A percentile compares a stretch with the other conserved stretches of the same genome.
phyloP scores from a whole-genome alignment of 305 asterid genomes.

The Nicotiana rustica region DNA sequence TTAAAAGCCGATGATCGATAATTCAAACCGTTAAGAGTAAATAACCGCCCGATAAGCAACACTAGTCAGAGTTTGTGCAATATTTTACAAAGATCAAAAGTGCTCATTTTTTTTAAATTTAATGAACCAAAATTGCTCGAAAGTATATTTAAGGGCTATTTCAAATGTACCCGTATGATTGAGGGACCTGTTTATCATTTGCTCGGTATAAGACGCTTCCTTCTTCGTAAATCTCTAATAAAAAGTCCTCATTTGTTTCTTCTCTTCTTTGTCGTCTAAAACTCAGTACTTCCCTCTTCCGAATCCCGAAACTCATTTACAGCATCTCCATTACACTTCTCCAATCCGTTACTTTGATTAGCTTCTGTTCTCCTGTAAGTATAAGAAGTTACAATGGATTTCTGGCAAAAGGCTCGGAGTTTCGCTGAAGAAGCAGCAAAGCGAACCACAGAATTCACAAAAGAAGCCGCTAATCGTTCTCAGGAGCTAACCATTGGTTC shows the following conservation, averaged over 20 bases:
- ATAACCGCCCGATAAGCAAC: too few relatives aligned
- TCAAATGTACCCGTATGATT: too few relatives aligned
- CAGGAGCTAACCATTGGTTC: conserved; percentile 52
- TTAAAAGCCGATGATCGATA: too few relatives aligned
- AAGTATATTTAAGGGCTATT: too few relatives aligned
- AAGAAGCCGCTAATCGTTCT: conserved; percentile 47
- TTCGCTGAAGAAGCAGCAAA: conserved; percentile 92
- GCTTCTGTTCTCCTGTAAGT: neutral
- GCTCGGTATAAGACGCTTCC: too few relatives aligned
- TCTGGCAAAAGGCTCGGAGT: conserved; percentile 85
- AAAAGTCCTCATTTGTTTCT: neutral
- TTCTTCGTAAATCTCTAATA: neutral
- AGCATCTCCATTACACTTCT: neutral
- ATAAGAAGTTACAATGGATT: conserved; percentile 57
- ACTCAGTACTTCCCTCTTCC: neutral
- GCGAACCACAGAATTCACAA: conserved; percentile 78
- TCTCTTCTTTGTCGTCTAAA: neutral
- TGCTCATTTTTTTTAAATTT: too few relatives aligned
- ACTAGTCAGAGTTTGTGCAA: too few relatives aligned
- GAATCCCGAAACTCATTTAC: neutral
- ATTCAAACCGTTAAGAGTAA: too few relatives aligned
- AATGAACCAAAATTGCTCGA: too few relatives aligned
- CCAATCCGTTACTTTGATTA: neutral
- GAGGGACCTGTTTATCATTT: too few relatives aligned
- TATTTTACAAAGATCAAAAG: too few relatives aligned